Conservation (phyloP, 306 rosid species). For the Cyamopsis tetragonoloba region DNA sequence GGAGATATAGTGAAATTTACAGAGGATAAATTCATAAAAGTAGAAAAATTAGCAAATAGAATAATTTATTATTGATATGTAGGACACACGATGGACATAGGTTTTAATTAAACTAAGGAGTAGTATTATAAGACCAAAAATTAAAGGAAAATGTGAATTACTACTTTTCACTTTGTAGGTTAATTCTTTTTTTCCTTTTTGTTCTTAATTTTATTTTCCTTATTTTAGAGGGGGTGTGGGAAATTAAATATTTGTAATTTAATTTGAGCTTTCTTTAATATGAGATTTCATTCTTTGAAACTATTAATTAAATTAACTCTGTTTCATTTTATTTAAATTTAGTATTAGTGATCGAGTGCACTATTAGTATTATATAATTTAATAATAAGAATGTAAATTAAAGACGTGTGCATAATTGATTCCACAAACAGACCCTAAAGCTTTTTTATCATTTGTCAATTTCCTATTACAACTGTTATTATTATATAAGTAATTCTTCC, state of each 20-base stretch:
- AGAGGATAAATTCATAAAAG: neutral
- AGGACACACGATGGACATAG: slow-evolving; percentile 37
- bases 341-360: slow-evolving; percentile 31
- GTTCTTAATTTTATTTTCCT: slow-evolving; percentile 16
- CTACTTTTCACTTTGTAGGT: slow-evolving; percentile 26
- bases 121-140: slow-evolving; percentile 15
- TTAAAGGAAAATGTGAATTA: slow-evolving; percentile 47
- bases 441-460: slow-evolving; percentile 14
- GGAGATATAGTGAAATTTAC: slow-evolving; percentile 22
- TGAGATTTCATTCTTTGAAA: slow-evolving; percentile 56
- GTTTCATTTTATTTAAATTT: no score
- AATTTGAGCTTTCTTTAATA: slow-evolving; percentile 33
- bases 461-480: slow-evolving; percentile 5
- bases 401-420: slow-evolving; percentile 56
- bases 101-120: slow-evolving; percentile 29
- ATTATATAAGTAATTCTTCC: slow-evolving; percentile 14
- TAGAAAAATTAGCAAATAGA: slow-evolving; percentile 13
- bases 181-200: slow-evolving; percentile 17
- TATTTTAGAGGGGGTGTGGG: slow-evolving; percentile 40
- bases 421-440: slow-evolving; percentile 34
- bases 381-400: neutral
- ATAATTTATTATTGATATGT: slow-evolving; percentile 32
- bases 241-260: slow-evolving; percentile 54
- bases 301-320: no score
- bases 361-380: neutral